Percentiles rank a stretch among this genome's conserved stretches.
phyloP scores from a whole-genome alignment of 73 alveolate genomes.

The Breviolum minutum region DNA sequence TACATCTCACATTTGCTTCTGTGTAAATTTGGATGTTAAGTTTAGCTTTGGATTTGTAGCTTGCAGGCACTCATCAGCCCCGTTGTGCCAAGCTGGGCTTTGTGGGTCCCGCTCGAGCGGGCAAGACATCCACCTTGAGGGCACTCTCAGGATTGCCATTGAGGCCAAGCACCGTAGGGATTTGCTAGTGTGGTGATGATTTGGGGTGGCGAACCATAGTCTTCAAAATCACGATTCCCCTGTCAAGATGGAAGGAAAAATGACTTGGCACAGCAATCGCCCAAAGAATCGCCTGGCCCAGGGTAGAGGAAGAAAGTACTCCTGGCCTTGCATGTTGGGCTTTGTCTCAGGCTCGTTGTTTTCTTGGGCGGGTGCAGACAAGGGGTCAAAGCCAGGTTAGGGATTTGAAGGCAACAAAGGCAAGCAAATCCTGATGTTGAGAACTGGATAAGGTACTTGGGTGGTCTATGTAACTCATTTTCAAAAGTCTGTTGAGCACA shows the following conservation, averaged over 20 bases:
- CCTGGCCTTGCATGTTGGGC: constrained; percentile 90
- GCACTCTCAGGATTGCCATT: constrained; percentile 87
- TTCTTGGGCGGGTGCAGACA: background rate
- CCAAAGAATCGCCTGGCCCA: background rate
- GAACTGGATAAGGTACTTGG: too few species aligned
- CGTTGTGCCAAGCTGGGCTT: constrained; percentile 92
- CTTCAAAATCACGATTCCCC: too few species aligned
- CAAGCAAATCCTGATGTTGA: too few species aligned
- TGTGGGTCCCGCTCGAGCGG: constrained; percentile 95
- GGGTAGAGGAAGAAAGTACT: constrained; percentile 87
- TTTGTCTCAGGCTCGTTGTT: constrained; percentile 36
- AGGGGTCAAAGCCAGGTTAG: background rate
- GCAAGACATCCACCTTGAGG: constrained; percentile 87
- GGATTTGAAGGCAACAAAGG: too few species aligned
- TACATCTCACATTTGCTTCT: too few species aligned
- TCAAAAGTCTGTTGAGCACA: too few species aligned
- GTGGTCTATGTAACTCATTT: too few species aligned
- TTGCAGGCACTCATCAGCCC: constrained; percentile 68
- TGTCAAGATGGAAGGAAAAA: too few species aligned
- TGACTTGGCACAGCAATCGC: too few species aligned
- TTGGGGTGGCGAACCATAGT: too few species aligned
- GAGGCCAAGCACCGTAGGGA: constrained; percentile 28
- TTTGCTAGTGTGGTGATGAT: too few species aligned
- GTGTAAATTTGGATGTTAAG: too few species aligned
- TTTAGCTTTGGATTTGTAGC: background rate